phyloP scores from a whole-genome alignment of 768 basidiomycete species.

The Suillus fuscotomentosus region DNA sequence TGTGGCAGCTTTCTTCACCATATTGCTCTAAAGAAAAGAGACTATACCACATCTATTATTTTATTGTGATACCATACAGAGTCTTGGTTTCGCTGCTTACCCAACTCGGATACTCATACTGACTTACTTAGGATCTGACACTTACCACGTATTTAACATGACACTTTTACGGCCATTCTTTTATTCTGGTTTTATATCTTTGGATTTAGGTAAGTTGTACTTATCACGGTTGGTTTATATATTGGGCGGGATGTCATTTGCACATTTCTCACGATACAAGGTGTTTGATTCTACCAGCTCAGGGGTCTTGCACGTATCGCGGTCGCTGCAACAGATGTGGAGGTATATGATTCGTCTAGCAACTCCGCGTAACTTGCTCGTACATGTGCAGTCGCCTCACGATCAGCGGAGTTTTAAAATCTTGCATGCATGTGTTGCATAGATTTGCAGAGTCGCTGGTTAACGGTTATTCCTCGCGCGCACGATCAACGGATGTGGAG shows the following conservation, averaged over 20 bases:
- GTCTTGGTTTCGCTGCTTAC: background rate
- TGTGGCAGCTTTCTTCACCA: slow-evolving; percentile 11
- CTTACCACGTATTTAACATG: background rate
- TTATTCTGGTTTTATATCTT: background rate
- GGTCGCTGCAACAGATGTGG: too few relatives aligned
- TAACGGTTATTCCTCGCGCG: background rate
- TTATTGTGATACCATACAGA: background rate
- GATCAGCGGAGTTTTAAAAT: background rate
- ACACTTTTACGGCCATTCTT: background rate
- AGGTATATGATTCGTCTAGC: background rate
- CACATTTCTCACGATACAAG: too few relatives aligned
- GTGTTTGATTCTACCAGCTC: background rate
- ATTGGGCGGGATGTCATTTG: background rate
- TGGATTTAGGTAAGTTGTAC: background rate
- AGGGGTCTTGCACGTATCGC: background rate
- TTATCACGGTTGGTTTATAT: background rate
- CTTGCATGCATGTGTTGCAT: background rate
- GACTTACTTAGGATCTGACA: background rate
- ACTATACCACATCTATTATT: background rate
- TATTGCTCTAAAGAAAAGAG: slow-evolving; percentile 8
- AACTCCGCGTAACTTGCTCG: background rate
- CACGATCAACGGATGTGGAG: background rate
- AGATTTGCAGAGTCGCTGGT: background rate
- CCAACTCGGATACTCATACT: background rate
- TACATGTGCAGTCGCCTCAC: background rate